These are phyloP conservation scores for Acanthamoeba royreba DNA, from an alignment of 208 protist genomes.

Conservation along the genomic window DNA sequence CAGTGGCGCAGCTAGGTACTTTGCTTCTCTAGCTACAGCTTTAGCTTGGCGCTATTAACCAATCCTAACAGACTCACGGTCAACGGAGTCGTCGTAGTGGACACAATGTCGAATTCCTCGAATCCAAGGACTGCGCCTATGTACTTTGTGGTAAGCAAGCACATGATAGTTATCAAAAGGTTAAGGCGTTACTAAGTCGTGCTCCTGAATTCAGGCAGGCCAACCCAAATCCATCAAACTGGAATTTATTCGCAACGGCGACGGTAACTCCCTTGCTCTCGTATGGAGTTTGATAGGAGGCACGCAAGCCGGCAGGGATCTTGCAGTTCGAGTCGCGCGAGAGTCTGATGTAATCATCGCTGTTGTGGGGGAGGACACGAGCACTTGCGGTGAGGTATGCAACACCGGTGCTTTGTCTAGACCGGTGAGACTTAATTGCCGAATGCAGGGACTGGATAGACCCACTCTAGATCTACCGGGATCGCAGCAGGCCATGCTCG, in stretches of 20 bases:
- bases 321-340: neutral
- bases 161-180: neutral
- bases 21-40: neutral
- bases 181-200: neutral
- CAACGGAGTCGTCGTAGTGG: neutral
- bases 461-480: neutral
- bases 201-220: too few species aligned
- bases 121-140: neutral
- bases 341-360: neutral
- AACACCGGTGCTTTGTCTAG: neutral
- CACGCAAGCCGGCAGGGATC: neutral
- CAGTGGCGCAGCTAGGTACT: neutral
- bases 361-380: neutral
- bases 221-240: neutral
- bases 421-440: neutral
- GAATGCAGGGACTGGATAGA: neutral
- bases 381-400: neutral
- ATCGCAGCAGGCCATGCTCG: neutral
- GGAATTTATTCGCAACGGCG: neutral
- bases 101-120: neutral
- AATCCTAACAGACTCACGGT: neutral
- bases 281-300: neutral
- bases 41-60: neutral
- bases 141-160: neutral
- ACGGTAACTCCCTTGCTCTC: neutral